Conservation (phyloP, 2,329 filamentous ascomycete genomes). For the Leptographium lundbergii region DNA sequence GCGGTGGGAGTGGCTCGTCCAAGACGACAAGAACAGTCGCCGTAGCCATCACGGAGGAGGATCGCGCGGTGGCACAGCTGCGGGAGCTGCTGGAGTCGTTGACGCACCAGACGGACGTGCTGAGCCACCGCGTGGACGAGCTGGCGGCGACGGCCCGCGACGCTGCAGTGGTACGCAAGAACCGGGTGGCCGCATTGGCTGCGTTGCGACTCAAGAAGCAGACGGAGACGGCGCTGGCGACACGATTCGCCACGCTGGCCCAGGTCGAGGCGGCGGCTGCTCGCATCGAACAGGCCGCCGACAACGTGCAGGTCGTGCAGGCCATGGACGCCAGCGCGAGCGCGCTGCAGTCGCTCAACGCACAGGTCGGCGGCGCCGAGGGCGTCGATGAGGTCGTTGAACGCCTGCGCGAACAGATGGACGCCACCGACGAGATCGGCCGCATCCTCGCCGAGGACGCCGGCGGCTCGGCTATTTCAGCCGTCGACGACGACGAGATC, state of each 20-base stretch:
- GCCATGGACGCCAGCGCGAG: conserved; percentile 69
- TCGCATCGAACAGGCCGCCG: conserved; percentile 75
- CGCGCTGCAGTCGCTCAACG: conserved; percentile 61
- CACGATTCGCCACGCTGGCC: conserved; percentile 57
- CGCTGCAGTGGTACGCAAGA: conserved; percentile 55
- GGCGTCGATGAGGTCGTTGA: conserved; percentile 66
- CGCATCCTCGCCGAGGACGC: conserved; percentile 56
- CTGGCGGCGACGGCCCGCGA: conserved; percentile 53
- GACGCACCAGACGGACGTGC: conserved; percentile 54
- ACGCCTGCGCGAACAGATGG: conserved; percentile 66
- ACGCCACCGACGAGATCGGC: conserved; percentile 68
- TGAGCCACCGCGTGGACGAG: conserved; percentile 54
- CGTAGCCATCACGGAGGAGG: conserved; percentile 56
- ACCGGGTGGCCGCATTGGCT: conserved; percentile 61
- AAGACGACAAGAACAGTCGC: conserved; percentile 32
- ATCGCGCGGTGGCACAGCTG: conserved; percentile 70
- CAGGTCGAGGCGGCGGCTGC: conserved; percentile 75
- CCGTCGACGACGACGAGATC: conserved; percentile 68
- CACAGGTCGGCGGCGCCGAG: conserved; percentile 63
- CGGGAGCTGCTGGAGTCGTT: conserved; percentile 68
- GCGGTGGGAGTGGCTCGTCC: conserved; percentile 26
- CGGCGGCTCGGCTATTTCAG: conserved; percentile 11
- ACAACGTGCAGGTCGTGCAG: conserved; percentile 71
- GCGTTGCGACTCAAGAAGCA: conserved; percentile 74
- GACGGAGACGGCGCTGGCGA: conserved; percentile 59